Evolutionary conservation across 768 basidiomycete genomes (phyloP).

Genomic region (Mycena chlorophos): DNA sequence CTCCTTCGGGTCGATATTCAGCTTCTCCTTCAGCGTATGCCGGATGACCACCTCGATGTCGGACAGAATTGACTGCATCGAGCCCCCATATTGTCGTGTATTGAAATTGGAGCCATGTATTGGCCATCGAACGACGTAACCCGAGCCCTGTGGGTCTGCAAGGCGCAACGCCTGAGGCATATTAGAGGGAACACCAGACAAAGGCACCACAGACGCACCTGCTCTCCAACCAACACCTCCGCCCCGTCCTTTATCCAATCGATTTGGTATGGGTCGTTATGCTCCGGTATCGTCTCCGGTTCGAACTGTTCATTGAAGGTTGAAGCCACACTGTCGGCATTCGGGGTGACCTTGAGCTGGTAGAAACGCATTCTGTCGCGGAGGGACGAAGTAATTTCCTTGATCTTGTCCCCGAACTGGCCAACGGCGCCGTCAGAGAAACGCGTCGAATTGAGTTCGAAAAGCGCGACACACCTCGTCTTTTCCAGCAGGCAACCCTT

Average conservation of each 20-base stretch:
- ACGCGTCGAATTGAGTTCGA: not conserved
- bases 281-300: slow-evolving; percentile 82
- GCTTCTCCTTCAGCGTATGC: slow-evolving; percentile 57
- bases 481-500: slow-evolving; percentile 48
- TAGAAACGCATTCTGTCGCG: slow-evolving; percentile 86
- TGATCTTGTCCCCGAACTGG: slow-evolving; percentile 77
- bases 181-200: slow-evolving; percentile 2
- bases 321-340: slow-evolving; percentile 67
- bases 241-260: slow-evolving; percentile 76
- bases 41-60: slow-evolving; percentile 76
- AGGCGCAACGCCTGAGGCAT: slow-evolving; percentile 61
- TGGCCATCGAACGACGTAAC: slow-evolving; percentile 81
- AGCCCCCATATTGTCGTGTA: slow-evolving; percentile 65
- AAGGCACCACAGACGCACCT: slow-evolving; percentile 40
- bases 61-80: slow-evolving; percentile 65
- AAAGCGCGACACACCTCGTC: slow-evolving; percentile 39
- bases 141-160: slow-evolving; percentile 64
- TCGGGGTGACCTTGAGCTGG: slow-evolving; percentile 73
- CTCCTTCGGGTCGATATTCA: slow-evolving; percentile 53
- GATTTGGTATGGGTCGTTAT: slow-evolving; percentile 78
- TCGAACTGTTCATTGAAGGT: slow-evolving; percentile 82
- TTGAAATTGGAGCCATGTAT: slow-evolving; percentile 84
- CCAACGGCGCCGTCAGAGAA: not conserved
- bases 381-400: slow-evolving; percentile 67
- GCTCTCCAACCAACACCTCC: slow-evolving; percentile 68